A percentile compares a stretch with the other conserved stretches of the same genome.
phyloP scores from a whole-genome alignment of 2,329 filamentous ascomycete genomes.

The Hypoxylon sp. region DNA sequence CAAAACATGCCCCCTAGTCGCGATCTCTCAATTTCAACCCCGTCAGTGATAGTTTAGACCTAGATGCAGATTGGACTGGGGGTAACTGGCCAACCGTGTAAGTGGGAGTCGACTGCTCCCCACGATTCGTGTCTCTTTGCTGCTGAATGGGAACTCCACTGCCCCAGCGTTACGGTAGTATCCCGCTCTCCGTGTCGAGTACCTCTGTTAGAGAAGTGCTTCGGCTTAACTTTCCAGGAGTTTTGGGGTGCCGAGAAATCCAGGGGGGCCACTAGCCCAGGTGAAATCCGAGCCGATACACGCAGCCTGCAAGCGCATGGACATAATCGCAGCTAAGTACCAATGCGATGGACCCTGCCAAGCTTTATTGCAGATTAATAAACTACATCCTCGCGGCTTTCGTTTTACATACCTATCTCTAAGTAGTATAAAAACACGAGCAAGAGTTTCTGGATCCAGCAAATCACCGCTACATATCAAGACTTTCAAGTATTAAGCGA shows the following conservation, averaged over 20 bases:
- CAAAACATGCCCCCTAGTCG: slow-evolving; percentile 33
- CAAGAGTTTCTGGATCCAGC: slow-evolving; percentile 12
- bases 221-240: slow-evolving; percentile 53
- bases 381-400: not conserved
- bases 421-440: not conserved
- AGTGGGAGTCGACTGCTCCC: slow-evolving; percentile 16
- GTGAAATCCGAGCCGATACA: slow-evolving; percentile 18
- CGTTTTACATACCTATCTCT: not conserved
- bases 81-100: slow-evolving; percentile 31
- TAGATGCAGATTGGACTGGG: slow-evolving; percentile 40
- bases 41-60: slow-evolving; percentile 34
- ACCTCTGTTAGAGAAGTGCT: slow-evolving; percentile 54
- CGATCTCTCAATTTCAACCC: slow-evolving; percentile 31
- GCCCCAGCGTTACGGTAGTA: slow-evolving; percentile 41
- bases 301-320: slow-evolving; percentile 16
- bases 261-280: slow-evolving; percentile 26
- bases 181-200: slow-evolving; percentile 48
- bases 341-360: slow-evolving; percentile 32
- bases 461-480: not conserved
- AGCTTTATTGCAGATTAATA: slow-evolving; percentile 22
- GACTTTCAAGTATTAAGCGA: not conserved
- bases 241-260: slow-evolving; percentile 41
- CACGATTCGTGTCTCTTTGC: slow-evolving; percentile 36
- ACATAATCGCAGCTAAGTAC: slow-evolving; percentile 15
- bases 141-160: slow-evolving; percentile 33